These are phyloP conservation scores for Termitomyces sp. DNA, from an alignment of 768 basidiomycete species.

Conservation along the genomic window DNA sequence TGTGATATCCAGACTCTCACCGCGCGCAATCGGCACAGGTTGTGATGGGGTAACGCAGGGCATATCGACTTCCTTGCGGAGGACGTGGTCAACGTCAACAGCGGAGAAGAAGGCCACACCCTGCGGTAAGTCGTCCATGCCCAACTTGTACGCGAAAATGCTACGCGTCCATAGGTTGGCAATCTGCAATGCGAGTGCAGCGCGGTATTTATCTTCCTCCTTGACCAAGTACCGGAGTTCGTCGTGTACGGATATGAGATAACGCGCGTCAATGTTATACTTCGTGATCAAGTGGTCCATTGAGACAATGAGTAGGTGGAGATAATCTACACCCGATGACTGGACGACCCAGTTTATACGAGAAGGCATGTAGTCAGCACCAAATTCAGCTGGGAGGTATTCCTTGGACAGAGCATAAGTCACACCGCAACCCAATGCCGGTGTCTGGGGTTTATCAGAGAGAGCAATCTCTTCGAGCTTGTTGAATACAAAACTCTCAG, in stretches of 20 bases:
- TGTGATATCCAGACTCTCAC: slow-evolving; percentile 79
- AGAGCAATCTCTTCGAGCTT: slow-evolving; percentile 93
- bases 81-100: slow-evolving; percentile 85
- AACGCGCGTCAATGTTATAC: slow-evolving; percentile 85
- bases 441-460: slow-evolving; percentile 82
- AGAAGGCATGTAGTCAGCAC: slow-evolving; percentile 88
- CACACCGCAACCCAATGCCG: slow-evolving; percentile 90
- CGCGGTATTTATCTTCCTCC: slow-evolving; percentile 87
- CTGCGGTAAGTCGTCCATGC: slow-evolving; percentile 94
- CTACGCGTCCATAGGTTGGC: slow-evolving; percentile 95
- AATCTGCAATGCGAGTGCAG: slow-evolving; percentile 87
- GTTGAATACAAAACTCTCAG: slow-evolving; percentile 96
- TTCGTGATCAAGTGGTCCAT: slow-evolving; percentile 84
- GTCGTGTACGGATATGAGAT: slow-evolving; percentile 96
- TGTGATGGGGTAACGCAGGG: slow-evolving; percentile 93
- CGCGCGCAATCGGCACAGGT: slow-evolving; percentile 72
- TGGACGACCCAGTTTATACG: slow-evolving; percentile 99
- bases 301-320: slow-evolving; percentile 91
- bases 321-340: slow-evolving; percentile 96
- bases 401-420: slow-evolving; percentile 91
- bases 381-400: slow-evolving; percentile 76
- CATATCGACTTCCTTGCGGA: slow-evolving; percentile 97
- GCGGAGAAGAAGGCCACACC: slow-evolving; percentile 97
- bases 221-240: slow-evolving; percentile 91
- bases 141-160: slow-evolving; percentile 86